A percentile compares a stretch with the other conserved stretches of the same genome.
phyloP scores from a whole-genome alignment of 2,329 filamentous ascomycete genomes.

The Domatiomyces catenatus region DNA sequence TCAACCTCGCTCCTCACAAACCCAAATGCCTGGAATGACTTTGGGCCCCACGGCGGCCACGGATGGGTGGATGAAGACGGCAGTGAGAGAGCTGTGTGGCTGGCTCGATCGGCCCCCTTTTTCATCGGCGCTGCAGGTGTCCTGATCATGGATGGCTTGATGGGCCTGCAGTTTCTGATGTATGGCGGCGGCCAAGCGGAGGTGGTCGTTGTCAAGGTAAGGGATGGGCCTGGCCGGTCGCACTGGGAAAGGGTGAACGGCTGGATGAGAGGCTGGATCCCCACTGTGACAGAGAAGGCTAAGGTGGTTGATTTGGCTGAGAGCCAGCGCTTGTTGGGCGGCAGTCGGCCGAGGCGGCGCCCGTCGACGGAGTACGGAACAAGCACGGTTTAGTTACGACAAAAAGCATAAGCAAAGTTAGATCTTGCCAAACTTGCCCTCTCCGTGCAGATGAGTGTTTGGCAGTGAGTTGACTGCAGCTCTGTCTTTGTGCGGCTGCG shows the following conservation, averaged over 20 bases:
- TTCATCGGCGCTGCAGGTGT: constrained; percentile 52
- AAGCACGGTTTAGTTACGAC: neutral
- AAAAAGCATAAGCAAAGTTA: too few species aligned
- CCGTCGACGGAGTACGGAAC: neutral
- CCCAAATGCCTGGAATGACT: constrained; percentile 46
- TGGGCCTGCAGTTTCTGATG: constrained; percentile 47
- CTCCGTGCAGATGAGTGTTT: too few species aligned
- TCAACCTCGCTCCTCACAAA: constrained; percentile 47
- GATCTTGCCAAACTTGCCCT: too few species aligned
- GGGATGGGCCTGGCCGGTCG: constrained; percentile 28
- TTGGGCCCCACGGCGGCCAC: constrained; percentile 39
- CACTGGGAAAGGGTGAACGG: constrained; percentile 44
- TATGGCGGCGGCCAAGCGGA: constrained; percentile 38
- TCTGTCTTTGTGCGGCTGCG: neutral
- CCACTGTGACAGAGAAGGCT: constrained; percentile 31
- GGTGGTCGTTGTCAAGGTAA: constrained; percentile 28
- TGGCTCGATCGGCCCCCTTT: constrained; percentile 44
- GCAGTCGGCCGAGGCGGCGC: constrained; percentile 8
- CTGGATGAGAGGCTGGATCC: constrained; percentile 54
- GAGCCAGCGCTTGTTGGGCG: constrained; percentile 14
- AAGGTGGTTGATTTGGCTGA: constrained; percentile 18
- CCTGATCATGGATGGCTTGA: constrained; percentile 44
- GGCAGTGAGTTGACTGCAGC: neutral
- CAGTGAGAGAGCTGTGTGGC: constrained; percentile 41
- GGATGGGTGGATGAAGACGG: constrained; percentile 46